Base-by-base conservation (phyloP, 139 green algal species). In the Eudorina sp. region DNA sequence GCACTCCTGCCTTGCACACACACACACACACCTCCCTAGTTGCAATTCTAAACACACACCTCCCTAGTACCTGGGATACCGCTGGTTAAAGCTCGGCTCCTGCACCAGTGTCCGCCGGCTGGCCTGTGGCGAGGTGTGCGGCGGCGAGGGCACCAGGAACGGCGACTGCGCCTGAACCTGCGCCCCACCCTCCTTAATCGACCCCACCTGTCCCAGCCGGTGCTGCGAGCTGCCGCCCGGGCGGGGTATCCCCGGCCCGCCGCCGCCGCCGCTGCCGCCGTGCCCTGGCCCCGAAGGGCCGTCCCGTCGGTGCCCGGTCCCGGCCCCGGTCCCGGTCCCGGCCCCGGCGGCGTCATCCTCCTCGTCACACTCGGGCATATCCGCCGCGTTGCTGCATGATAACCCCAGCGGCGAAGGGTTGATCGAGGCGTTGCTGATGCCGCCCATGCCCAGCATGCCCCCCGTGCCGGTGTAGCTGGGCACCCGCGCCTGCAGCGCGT, bases 51-150 rank as follows among this genome's bases (percentile, higher is more conserved):
- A n/a, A n/a, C n/a, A n/a, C n/a, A n/a, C n/a, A n/a, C n/a, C n/a
- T n/a, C n/a, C n/a, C n/a, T n/a, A n/a, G 3, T 68, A 78, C 81
- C 81, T 78, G 2, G 36, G 14, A 41, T 69, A 68, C 21, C 81
- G n/a, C 11, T 69, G 81, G 45, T 87, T 87, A 68, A 87, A 87
- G 45, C 81, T 87, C 23, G 81, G 81, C 64, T 87, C 81, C 64
- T 87, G 81, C 31, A 36, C 27, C 9, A 87, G 46, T 6, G 55
- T 13, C 43, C 81, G 62, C 64, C 81, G 62, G 34, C 62, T 87
- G 81, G 46, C 34, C 27, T 38, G n/a, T 23, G 81, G 81, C 45
- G 81, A 87, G 2, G 81, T 78, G 60, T 62, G n/a, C 13, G 60
- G 81, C 62, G 81, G 81, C 62, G 81, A 87, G 11, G 81, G 81